These are phyloP conservation scores for Pseudomicrostroma phylloplanum DNA, from an alignment of 1,284 basidiomycete genomes.

Conservation along the genomic window DNA sequence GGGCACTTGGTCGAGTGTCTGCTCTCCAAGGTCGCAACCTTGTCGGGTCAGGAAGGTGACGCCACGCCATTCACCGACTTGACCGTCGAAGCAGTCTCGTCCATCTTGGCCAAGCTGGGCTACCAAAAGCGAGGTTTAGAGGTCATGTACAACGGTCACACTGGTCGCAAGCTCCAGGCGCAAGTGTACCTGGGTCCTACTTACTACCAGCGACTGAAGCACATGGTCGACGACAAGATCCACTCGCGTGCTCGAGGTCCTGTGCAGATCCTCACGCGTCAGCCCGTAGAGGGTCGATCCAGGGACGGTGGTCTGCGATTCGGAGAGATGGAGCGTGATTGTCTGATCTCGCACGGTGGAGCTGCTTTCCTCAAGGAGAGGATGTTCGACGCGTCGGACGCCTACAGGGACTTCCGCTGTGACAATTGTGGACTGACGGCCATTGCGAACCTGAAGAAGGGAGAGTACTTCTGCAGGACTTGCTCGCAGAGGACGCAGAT, in stretches of 20 bases:
- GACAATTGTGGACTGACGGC: constrained; percentile 46
- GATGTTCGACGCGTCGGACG: constrained; percentile 48
- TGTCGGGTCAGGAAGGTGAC: constrained; percentile 93
- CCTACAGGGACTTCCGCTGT: constrained; percentile 48
- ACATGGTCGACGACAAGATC: constrained; percentile 99
- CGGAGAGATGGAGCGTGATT: constrained; percentile 99
- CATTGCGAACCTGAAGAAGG: constrained; percentile 47
- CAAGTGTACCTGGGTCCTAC: constrained; percentile 98
- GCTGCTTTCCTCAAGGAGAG: constrained; percentile 72
- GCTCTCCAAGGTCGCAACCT: constrained; percentile 88
- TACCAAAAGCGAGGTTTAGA: constrained; percentile 83
- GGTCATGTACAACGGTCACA: constrained; percentile 98
- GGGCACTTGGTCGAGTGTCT: constrained; percentile 99
- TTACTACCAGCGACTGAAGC: constrained; percentile 97
- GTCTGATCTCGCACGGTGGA: constrained; percentile 99
- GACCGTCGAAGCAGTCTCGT: constrained; percentile 72
- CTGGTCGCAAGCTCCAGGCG: constrained; percentile 90
- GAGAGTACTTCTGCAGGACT: constrained; percentile 45
- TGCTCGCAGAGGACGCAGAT: constrained; percentile 48
- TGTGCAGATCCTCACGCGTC: constrained; percentile 92
- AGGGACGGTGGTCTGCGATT: constrained; percentile 97
- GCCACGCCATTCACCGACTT: constrained; percentile 98
- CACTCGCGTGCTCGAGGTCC: constrained; percentile 95
- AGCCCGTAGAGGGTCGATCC: constrained; percentile 98
- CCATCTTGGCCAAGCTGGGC: constrained; percentile 39